Evolutionary conservation across 129 eudicot species (phyloP).

Genomic region (Saposhnikovia divaricata): DNA sequence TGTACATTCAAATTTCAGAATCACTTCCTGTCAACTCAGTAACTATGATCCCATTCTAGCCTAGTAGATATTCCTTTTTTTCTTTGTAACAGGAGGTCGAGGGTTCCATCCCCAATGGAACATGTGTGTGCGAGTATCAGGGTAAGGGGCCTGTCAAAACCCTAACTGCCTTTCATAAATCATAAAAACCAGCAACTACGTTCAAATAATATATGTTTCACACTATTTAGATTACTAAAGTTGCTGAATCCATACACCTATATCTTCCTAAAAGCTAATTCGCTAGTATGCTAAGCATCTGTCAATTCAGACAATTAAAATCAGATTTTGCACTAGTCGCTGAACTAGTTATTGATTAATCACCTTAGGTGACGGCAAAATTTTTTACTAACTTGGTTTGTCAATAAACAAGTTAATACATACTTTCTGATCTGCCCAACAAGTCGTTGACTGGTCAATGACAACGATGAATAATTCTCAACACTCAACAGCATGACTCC

Average conservation of each 20-base stretch:
- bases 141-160: not conserved
- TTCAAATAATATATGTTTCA: not conserved
- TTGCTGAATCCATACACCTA: not conserved
- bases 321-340: not conserved
- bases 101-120: not conserved
- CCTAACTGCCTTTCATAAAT: not conserved
- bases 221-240: not conserved
- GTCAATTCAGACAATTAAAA: too few species aligned
- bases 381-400: not conserved
- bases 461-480: not conserved
- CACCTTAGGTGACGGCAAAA: not conserved
- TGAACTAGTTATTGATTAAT: too few species aligned
- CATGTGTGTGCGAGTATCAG: not conserved
- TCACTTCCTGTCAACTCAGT: not conserved
- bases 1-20: not conserved
- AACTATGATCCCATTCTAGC: not conserved
- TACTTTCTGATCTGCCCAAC: not conserved
- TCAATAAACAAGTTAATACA: not conserved
- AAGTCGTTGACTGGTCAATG: not conserved
- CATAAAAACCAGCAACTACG: not conserved
- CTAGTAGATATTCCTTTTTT: too few species aligned
- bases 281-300: too few species aligned
- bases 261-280: too few species aligned
- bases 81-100: not conserved
- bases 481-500: not conserved